phyloP scores from a whole-genome alignment of 805 yeast species.

The Spathaspora girioi region DNA sequence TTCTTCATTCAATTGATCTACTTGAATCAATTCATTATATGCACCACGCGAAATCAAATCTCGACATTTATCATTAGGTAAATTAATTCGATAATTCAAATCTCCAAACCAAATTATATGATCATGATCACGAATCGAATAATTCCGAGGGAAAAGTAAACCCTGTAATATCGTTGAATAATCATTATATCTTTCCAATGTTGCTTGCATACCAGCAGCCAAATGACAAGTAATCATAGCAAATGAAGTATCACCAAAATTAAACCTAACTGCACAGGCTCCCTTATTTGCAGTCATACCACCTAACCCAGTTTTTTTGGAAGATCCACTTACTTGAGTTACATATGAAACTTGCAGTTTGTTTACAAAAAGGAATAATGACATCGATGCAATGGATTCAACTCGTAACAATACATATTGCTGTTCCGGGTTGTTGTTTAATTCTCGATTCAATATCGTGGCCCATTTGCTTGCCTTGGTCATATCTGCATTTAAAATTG shows the following conservation, averaged over 20 bases:
- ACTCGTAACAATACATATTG: constrained; percentile 64
- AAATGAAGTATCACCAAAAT: constrained; percentile 73
- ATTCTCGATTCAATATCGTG: constrained; percentile 52
- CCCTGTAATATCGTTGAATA: constrained; percentile 73
- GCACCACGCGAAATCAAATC: constrained; percentile 43
- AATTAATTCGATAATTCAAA: constrained; percentile 77
- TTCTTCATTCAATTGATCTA: constrained; percentile 78
- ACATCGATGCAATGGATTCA: constrained; percentile 69
- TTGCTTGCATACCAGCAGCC: constrained; percentile 85
- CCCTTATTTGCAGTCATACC: constrained; percentile 98
- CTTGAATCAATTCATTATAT: constrained; percentile 52
- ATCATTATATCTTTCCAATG: constrained; percentile 83
- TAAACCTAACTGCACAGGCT: constrained; percentile 87
- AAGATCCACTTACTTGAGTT: constrained; percentile 88
- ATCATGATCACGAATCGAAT: constrained; percentile 72
- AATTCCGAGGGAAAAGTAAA: constrained; percentile 72
- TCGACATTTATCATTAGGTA: constrained; percentile 70
- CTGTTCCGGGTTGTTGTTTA: constrained; percentile 43
- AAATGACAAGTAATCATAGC: constrained; percentile 88
- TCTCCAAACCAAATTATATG: constrained; percentile 90
- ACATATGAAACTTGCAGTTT: constrained; percentile 34
- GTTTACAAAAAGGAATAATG: constrained; percentile 61
- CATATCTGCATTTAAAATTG: constrained; percentile 82
- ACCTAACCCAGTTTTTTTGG: constrained; percentile 92
- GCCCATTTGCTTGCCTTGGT: constrained; percentile 81